phyloP scores from a whole-genome alignment of 495 filamentous ascomycete species.

The Penicillium chermesinum region DNA sequence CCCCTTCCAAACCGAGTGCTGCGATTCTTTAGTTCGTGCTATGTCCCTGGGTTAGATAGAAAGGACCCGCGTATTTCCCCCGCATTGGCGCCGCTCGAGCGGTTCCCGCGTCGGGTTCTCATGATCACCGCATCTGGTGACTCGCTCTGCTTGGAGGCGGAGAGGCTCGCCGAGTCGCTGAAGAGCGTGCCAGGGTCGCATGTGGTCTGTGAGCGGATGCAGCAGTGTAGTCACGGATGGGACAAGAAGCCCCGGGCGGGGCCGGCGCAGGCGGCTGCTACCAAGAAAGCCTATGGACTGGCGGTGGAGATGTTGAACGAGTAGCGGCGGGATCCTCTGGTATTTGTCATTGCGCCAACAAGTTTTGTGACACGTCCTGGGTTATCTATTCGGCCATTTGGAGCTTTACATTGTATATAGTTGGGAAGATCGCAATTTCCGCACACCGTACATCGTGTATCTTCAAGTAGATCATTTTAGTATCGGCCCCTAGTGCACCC shows the following conservation, averaged over 20 bases:
- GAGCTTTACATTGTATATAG: not conserved
- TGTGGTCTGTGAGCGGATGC: slow-evolving; percentile 38
- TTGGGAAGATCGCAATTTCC: not conserved
- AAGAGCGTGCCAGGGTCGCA: slow-evolving; percentile 21
- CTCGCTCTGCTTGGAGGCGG: slow-evolving; percentile 36
- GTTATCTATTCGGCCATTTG: not conserved
- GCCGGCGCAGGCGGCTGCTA: slow-evolving; percentile 30
- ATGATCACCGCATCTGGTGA: slow-evolving; percentile 43
- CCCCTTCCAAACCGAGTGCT: slow-evolving; percentile 21
- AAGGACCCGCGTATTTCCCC: slow-evolving; percentile 46
- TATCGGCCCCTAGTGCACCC: slow-evolving; percentile 1
- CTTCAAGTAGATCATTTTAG: not conserved
- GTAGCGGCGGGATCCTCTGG: not conserved
- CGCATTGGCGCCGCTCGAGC: slow-evolving; percentile 29
- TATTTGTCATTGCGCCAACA: not conserved
- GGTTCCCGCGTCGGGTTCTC: slow-evolving; percentile 36
- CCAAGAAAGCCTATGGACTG: slow-evolving; percentile 33
- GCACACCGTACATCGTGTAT: not conserved
- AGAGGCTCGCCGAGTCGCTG: slow-evolving; percentile 35
- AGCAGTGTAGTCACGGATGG: slow-evolving; percentile 38
- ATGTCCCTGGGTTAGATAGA: slow-evolving; percentile 29
- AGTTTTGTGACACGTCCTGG: not conserved
- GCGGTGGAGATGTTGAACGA: slow-evolving; percentile 30
- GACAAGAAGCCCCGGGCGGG: slow-evolving; percentile 27
- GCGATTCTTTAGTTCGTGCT: slow-evolving; percentile 30